phyloP scores from a whole-genome alignment of 331 rosid genomes.

The Dryas integrifolia region DNA sequence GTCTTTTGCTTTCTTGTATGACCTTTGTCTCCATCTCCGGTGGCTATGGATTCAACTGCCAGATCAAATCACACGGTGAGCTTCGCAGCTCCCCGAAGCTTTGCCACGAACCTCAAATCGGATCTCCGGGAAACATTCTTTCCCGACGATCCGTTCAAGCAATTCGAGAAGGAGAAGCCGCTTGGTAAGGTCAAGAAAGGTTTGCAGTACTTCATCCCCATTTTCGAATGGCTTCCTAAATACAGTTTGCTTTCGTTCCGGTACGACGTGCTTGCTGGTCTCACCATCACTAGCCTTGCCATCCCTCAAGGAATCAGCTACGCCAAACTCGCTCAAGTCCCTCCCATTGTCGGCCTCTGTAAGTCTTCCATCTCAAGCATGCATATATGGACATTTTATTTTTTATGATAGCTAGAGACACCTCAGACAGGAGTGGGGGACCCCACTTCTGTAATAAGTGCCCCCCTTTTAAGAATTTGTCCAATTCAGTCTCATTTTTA shows the following conservation, averaged over 20 bases:
- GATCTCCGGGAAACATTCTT: slow-evolving; percentile 65
- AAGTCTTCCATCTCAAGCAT: slow-evolving; percentile 12
- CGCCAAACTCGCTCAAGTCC: slow-evolving; percentile 64
- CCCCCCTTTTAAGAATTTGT: too few species aligned
- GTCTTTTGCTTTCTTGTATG: too few species aligned
- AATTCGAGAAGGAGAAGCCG: slow-evolving; percentile 30
- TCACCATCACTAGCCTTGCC: slow-evolving; percentile 85
- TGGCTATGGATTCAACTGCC: too few species aligned
- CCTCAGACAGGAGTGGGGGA: too few species aligned
- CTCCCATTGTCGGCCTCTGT: slow-evolving; percentile 87
- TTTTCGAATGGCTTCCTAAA: slow-evolving; percentile 66
- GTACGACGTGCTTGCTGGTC: slow-evolving; percentile 73
- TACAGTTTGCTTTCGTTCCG: slow-evolving; percentile 36
- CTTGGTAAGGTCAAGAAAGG: slow-evolving; percentile 29
- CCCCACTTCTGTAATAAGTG: too few species aligned
- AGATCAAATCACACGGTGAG: slow-evolving; percentile 38
- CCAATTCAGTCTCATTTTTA: neutral
- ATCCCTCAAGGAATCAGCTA: slow-evolving; percentile 96
- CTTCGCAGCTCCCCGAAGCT: slow-evolving; percentile 41
- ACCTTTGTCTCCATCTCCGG: too few species aligned
- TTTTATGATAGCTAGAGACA: too few species aligned
- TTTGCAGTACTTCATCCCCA: slow-evolving; percentile 63
- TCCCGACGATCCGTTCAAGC: slow-evolving; percentile 77
- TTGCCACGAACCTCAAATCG: slow-evolving; percentile 32
- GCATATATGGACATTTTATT: too few species aligned